Conservation (phyloP, 768 basidiomycete genomes). For the Coprinellus micaceus region DNA sequence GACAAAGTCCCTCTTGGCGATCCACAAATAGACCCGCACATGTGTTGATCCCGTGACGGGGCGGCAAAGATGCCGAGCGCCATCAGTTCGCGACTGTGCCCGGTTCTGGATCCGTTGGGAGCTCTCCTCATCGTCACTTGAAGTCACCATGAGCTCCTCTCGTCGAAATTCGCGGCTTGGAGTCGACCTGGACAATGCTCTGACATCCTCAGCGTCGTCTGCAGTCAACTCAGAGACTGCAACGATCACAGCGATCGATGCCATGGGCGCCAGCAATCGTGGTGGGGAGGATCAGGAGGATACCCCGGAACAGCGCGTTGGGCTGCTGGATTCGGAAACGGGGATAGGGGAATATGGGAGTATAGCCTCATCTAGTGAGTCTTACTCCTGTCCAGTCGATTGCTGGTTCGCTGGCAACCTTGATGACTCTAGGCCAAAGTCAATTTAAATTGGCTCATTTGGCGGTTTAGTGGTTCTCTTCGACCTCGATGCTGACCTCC, state of each 20-base stretch:
- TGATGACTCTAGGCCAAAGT: too few relatives aligned
- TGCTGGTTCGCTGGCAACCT: background rate
- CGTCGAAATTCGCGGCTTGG: constrained; percentile 4
- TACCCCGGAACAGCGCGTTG: constrained; percentile 28
- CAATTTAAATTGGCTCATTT: background rate
- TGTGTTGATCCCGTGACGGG: too few relatives aligned
- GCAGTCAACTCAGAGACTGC: constrained; percentile 19
- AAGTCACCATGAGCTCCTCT: constrained; percentile 8
- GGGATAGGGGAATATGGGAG: constrained; percentile 25
- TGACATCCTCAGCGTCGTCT: constrained; percentile 20
- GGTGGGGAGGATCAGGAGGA: constrained; percentile 6
- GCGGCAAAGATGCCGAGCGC: background rate
- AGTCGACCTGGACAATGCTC: background rate
- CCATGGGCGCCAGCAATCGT: constrained; percentile 11
- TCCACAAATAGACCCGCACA: too few relatives aligned
- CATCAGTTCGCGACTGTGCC: background rate
- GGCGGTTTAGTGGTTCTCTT: background rate
- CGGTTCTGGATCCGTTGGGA: background rate
- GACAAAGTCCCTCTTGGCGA: too few relatives aligned
- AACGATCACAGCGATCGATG: constrained; percentile 33
- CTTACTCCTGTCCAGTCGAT: constrained; percentile 7
- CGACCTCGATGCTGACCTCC: constrained; percentile 9
- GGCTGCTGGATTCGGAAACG: constrained; percentile 29
- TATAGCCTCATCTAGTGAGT: constrained; percentile 18
- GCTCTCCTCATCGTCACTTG: background rate